These are phyloP conservation scores for Helotiales sp. DNA, from an alignment of 2,329 filamentous ascomycete genomes.

Conservation along the genomic window DNA sequence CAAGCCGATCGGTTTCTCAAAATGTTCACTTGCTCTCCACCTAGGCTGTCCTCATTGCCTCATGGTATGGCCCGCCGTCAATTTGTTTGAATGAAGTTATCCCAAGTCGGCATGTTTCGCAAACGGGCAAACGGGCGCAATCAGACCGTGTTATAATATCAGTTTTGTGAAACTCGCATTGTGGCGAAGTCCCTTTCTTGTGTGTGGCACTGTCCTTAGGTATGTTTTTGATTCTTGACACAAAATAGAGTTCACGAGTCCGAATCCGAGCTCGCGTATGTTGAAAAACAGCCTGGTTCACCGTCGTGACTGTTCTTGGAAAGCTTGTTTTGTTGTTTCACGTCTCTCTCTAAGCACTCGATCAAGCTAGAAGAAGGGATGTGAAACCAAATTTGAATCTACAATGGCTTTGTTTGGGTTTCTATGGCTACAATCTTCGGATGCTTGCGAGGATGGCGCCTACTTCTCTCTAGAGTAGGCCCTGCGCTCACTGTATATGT, in stretches of 20 bases:
- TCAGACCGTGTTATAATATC: not conserved
- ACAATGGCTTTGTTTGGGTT: not conserved
- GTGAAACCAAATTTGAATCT: slow-evolving; percentile 10
- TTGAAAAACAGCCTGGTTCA: not conserved
- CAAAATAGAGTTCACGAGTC: not conserved
- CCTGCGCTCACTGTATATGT: slow-evolving; percentile 1
- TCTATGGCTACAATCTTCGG: not conserved
- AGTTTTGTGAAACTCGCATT: not conserved
- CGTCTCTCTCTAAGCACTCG: not conserved
- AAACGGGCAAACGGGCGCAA: not conserved
- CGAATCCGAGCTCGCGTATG: not conserved
- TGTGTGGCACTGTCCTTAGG: not conserved
- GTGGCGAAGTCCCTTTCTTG: not conserved
- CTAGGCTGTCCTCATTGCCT: not conserved
- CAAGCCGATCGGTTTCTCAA: not conserved
- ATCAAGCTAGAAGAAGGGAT: not conserved
- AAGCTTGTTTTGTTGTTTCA: slow-evolving; percentile 15
- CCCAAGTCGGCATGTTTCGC: slow-evolving; percentile 2
- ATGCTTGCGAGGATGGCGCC: not conserved
- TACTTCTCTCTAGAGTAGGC: not conserved
- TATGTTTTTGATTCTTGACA: not conserved
- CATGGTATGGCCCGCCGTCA: not conserved
- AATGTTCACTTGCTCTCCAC: not conserved
- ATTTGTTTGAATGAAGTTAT: slow-evolving; percentile 19
- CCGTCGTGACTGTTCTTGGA: not conserved